Base-by-base conservation (phyloP, 371 early-diverging fungal genomes). In the Phascolomyces articulosus region DNA sequence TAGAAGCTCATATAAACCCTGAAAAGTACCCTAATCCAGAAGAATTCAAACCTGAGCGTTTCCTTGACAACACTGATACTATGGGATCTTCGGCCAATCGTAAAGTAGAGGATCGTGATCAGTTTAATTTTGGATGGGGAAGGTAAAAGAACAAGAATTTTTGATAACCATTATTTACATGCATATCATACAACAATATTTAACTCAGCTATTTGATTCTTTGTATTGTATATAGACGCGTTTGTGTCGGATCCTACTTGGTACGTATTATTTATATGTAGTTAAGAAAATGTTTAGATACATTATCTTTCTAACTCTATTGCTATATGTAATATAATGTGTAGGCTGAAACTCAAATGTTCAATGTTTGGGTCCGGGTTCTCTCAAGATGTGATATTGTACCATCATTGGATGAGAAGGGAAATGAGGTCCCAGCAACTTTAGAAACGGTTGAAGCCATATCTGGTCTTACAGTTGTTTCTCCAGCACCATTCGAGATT, bases 51-150 rank as follows among this genome's bases (percentile, higher is more conserved):
- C 65, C 62, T 15, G 65, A 65, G 10, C 60, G 70, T 7, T 70
- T 66, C 29, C 6, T 60, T 4, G n/a, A 55, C 54, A 47, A 58
- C 3, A 55, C 29, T 20, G 40, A 24, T 4, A 55, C 63, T 4
- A 63, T 63, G 66, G 40, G 28, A 18, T 58, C 64, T 28, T 23
- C 49, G 18, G 63, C 61, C 16, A 58, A 63, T 29, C 63, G 58
- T 15, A 47, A 21, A 1, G 9, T 47, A 40, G 59, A 55, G 10
- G 29, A 60, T 26, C 66, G 70, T 7, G 66, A 65, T 23, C 66
- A 66, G 24, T 66, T 57, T 26, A 63, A 59, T 20, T 66, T 70
- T 56, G 70, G 70, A 0, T 65, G 65, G 60, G 65, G 65, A 24
- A 47, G 65, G 58, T 58, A 58, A 34, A 4, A 44, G 16, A 34